Conservation (phyloP, 129 eudicot genomes). For the Ambrosia artemisiifolia region DNA sequence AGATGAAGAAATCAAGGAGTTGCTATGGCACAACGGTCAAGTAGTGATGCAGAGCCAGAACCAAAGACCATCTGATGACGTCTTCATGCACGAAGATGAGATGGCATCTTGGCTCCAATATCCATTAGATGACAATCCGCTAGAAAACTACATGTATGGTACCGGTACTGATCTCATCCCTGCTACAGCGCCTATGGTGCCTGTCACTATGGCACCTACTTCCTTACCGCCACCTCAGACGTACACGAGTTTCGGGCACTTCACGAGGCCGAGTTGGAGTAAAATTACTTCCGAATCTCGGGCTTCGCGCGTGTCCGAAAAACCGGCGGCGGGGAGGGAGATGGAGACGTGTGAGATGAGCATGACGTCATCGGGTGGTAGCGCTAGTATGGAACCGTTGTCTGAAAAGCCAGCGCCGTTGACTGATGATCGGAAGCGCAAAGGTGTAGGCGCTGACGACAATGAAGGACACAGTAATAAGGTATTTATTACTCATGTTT, state of each 20-base stretch:
- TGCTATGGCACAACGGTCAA: slow-evolving; percentile 75
- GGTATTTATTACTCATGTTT: slow-evolving; percentile 32
- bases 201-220: too few species aligned
- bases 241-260: too few species aligned
- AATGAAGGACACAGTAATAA: slow-evolving; percentile 49
- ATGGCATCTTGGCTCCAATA: slow-evolving; percentile 66
- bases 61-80: slow-evolving; percentile 24
- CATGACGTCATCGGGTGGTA: slow-evolving; percentile 33
- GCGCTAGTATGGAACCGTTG: slow-evolving; percentile 17
- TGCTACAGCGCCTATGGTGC: too few species aligned
- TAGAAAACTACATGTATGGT: slow-evolving; percentile 45
- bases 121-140: slow-evolving; percentile 45
- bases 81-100: slow-evolving; percentile 63
- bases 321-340: slow-evolving; percentile 4
- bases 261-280: neutral
- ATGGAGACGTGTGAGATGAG: slow-evolving; percentile 20
- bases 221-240: slow-evolving; percentile 12
- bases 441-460: slow-evolving; percentile 20
- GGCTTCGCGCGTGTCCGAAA: slow-evolving; percentile 29
- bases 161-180: slow-evolving; percentile 33
- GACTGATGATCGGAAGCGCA: slow-evolving; percentile 35
- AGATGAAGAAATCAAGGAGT: slow-evolving; percentile 24
- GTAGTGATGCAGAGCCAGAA: slow-evolving; percentile 58
- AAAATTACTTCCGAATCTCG: slow-evolving; percentile 13
- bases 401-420: slow-evolving; percentile 25